These are phyloP conservation scores for Beta macrorhiza DNA, from an alignment of 179 eudicot species.

Conservation along the genomic window DNA sequence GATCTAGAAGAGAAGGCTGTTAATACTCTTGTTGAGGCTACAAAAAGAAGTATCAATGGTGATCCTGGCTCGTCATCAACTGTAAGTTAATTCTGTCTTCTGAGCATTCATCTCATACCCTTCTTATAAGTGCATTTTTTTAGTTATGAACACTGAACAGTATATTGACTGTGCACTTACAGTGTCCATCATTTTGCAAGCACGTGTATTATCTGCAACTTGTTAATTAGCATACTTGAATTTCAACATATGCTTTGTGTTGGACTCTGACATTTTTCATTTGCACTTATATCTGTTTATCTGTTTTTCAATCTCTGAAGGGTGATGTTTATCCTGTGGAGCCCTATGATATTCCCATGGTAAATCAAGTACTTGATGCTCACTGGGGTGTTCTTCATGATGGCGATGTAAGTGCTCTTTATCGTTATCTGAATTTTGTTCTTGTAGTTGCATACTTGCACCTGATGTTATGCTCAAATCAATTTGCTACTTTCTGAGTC, in stretches of 20 bases:
- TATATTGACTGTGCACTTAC: background rate
- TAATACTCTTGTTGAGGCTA: constrained; percentile 27
- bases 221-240: background rate
- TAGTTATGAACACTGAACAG: background rate
- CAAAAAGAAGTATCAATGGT: constrained; percentile 39
- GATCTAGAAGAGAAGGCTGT: constrained; percentile 53
- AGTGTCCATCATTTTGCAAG: background rate
- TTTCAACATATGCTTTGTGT: background rate
- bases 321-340: constrained; percentile 98
- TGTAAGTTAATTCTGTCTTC: constrained; percentile 36
- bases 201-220: background rate
- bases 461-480: too few species aligned
- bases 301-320: constrained; percentile 36
- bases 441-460: too few species aligned
- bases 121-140: background rate
- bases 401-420: constrained; percentile 66
- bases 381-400: constrained; percentile 84
- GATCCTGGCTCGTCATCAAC: constrained; percentile 30
- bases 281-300: constrained; percentile 4
- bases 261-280: constrained; percentile 1
- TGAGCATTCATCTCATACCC: background rate
- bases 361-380: constrained; percentile 80
- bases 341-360: constrained; percentile 40
- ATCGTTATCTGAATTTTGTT: constrained; percentile 5
- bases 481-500: background rate